Evolutionary conservation across 768 basidiomycete genomes (phyloP), one percentile per base, ranked within the genome.

Genomic region (Stropharia rugosoannulata): DNA sequence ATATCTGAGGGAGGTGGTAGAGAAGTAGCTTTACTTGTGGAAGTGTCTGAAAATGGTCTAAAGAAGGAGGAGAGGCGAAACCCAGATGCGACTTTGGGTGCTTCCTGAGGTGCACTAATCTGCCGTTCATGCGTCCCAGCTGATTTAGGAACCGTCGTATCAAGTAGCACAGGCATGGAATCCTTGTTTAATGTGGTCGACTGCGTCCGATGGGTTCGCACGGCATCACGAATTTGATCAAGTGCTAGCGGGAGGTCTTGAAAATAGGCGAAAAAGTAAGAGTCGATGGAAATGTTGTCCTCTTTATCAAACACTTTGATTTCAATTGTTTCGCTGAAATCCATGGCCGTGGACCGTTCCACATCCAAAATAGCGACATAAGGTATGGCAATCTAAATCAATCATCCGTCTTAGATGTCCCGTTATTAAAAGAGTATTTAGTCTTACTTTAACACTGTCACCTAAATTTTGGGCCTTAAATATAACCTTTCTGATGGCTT

Each of bases 391-490:
- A 99, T 94, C 92, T 80, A 54, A 43, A 56, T n/a, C 51, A 25
- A 56, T 16, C 54, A 25, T 44, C 39, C 15, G 39, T 49, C 27
- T 45, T 5, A 49, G 22, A 11, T 16, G 32, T 10, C 49, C 40
- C 18, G 32, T 13, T 5, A 49, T 25, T 54, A 18, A 25, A 36
- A n/a, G 22, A 35, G 36, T 50, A 56, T 19, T 16, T 43, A 11
- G 15, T 62, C 70, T 25, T 60, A 90, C 92, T 81, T 98, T 98
- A 61, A 98, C 94, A 63, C 85, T 90, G 64, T 98, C 94, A 2
- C 97, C 96, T 80, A 89, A 89, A 69, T 98, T 97, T 75, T 98
- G 95, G 13, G 90, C 88, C 68, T 94, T 93, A 76, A 98, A 95
- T 52, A 98, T 94, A 52, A 95, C 89, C 70, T 90, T 96, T 55